phyloP scores from a whole-genome alignment of 192 early-diverging fungal genomes.

The Gamsiella multidivaricata region DNA sequence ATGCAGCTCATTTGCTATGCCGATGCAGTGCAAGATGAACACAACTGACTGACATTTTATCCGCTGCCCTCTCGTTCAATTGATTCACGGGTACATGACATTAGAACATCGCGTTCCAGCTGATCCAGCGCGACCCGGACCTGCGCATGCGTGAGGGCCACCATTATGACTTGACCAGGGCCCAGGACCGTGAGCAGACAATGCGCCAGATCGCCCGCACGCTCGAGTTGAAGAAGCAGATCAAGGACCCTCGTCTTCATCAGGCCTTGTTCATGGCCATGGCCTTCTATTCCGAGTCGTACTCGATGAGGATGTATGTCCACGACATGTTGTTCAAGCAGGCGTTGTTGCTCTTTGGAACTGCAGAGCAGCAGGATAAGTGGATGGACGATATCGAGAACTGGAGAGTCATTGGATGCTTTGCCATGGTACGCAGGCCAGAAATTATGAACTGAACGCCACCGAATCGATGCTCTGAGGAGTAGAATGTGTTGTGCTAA shows the following conservation, averaged over 20 bases:
- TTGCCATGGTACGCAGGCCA: conserved; percentile 70
- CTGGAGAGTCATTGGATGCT: conserved; percentile 70
- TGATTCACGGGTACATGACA: background rate
- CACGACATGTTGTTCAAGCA: conserved; percentile 68
- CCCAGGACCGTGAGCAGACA: conserved; percentile 66
- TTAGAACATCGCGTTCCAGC: conserved; percentile 52
- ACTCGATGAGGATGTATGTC: conserved; percentile 71
- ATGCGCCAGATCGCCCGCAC: conserved; percentile 65
- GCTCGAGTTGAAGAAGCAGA: conserved; percentile 44
- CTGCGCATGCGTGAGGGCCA: conserved; percentile 60
- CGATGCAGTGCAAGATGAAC: too few relatives aligned
- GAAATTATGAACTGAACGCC: background rate
- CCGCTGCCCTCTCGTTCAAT: background rate
- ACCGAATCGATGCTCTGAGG: background rate
- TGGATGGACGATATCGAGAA: conserved; percentile 65
- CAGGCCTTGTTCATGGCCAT: conserved; percentile 56
- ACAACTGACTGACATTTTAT: background rate
- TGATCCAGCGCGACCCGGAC: conserved; percentile 64
- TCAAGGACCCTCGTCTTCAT: conserved; percentile 54
- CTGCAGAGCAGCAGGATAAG: conserved; percentile 63
- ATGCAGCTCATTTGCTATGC: too few relatives aligned
- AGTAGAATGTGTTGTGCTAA: too few relatives aligned
- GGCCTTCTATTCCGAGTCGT: conserved; percentile 67
- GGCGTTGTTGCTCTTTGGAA: conserved; percentile 66
- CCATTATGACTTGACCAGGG: conserved; percentile 60